Conservation (phyloP, 2,329 filamentous ascomycete species). For the Endoconidiophora laricicola region DNA sequence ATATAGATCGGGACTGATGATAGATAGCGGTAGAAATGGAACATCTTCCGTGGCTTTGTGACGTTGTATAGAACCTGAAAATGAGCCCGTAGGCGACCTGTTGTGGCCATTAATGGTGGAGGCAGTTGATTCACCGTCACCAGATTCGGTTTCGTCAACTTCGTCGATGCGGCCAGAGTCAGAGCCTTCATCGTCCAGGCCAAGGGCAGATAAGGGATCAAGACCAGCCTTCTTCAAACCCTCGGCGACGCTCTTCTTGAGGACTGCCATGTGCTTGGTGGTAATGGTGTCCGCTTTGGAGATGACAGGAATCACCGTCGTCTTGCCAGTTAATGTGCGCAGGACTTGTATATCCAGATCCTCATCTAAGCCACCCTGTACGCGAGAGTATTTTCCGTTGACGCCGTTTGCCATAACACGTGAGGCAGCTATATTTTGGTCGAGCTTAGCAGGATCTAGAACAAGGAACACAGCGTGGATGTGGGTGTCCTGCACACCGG, state of each 20-base stretch:
- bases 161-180: constrained; percentile 38
- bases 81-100: constrained; percentile 22
- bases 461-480: constrained; percentile 92
- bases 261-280: constrained; percentile 77
- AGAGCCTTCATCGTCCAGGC: constrained; percentile 59
- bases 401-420: constrained; percentile 35
- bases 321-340: constrained; percentile 77
- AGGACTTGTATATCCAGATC: constrained; percentile 83
- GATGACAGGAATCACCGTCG: constrained; percentile 86
- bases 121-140: constrained; percentile 20
- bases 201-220: constrained; percentile 75
- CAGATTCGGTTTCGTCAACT: constrained; percentile 28
- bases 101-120: constrained; percentile 7
- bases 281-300: constrained; percentile 95
- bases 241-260: constrained; percentile 83
- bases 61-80: constrained; percentile 23
- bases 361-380: constrained; percentile 61
- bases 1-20: constrained; percentile 87
- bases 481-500: constrained; percentile 86
- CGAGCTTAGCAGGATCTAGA: constrained; percentile 72
- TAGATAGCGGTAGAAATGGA: constrained; percentile 73
- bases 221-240: constrained; percentile 72
- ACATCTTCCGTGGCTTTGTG: constrained; percentile 34
- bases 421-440: constrained; percentile 59
- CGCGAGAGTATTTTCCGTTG: constrained; percentile 21